A percentile compares a stretch with the other conserved stretches of the same genome.
phyloP scores from a whole-genome alignment of 768 basidiomycete genomes.

The Cystobasidium tubakii region DNA sequence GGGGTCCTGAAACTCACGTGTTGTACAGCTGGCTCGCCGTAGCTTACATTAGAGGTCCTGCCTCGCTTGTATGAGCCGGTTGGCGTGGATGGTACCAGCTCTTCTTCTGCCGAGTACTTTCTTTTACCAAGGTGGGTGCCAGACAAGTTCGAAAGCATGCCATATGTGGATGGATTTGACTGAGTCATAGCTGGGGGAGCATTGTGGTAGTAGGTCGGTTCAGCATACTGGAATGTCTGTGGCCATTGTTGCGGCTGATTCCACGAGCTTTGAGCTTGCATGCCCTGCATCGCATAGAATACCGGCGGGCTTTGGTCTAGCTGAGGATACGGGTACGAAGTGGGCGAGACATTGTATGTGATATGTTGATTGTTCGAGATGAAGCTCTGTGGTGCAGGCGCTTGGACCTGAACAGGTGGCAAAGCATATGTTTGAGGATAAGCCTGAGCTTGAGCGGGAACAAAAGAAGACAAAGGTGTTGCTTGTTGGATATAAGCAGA shows the following conservation, averaged over 20 bases:
- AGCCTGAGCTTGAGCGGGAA: not conserved
- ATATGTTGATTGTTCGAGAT: not conserved
- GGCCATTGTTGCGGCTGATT: slow-evolving; percentile 6
- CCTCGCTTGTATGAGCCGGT: not conserved
- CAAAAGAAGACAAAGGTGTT: not conserved
- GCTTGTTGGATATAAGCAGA: not conserved
- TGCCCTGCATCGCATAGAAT: not conserved
- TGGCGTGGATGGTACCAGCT: not conserved
- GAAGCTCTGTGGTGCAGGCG: not conserved
- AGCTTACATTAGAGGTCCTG: not conserved
- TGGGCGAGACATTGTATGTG: not conserved
- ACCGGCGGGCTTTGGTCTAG: not conserved
- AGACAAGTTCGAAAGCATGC: not conserved
- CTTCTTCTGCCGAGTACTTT: not conserved
- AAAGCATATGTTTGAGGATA: not conserved
- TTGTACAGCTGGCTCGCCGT: no score
- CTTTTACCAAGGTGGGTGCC: not conserved
- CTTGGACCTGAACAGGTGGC: not conserved
- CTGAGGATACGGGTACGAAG: not conserved
- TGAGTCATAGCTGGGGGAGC: not conserved
- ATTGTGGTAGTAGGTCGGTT: not conserved
- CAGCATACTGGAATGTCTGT: not conserved
- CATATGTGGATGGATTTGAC: not conserved
- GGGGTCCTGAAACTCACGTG: not conserved
- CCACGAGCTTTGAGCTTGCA: not conserved